Percentiles rank a stretch among this genome's conserved stretches.
phyloP scores from a whole-genome alignment of 1,139 yeast genomes.

The Taphrina confusa region DNA sequence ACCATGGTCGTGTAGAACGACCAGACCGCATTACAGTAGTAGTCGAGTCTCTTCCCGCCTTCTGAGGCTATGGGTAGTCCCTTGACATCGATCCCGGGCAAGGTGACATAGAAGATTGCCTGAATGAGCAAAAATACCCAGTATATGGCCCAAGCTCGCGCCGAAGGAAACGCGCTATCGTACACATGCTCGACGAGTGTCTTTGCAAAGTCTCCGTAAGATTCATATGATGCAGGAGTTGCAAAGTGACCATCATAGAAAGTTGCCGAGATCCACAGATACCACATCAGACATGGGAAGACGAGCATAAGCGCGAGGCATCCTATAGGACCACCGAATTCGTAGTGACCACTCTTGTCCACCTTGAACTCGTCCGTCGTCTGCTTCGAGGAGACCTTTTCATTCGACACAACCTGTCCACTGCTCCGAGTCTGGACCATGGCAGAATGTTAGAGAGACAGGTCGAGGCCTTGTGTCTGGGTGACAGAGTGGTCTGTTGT shows the following conservation, averaged over 20 bases:
- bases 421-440: slow-evolving; percentile 12
- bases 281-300: slow-evolving; percentile 91
- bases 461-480: too few relatives aligned
- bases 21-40: slow-evolving; percentile 89
- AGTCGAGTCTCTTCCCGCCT: slow-evolving; percentile 76
- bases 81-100: slow-evolving; percentile 93
- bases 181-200: slow-evolving; percentile 52
- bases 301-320: slow-evolving; percentile 90
- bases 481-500: neutral
- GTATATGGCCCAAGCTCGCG: slow-evolving; percentile 68
- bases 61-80: slow-evolving; percentile 89
- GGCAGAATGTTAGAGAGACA: neutral
- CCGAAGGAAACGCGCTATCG: slow-evolving; percentile 68
- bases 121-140: slow-evolving; percentile 70
- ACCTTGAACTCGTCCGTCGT: slow-evolving; percentile 3
- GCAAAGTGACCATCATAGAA: slow-evolving; percentile 76
- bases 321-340: slow-evolving; percentile 94
- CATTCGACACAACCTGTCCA: neutral
- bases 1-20: slow-evolving; percentile 71
- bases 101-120: slow-evolving; percentile 71
- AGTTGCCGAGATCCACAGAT: slow-evolving; percentile 89
- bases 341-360: slow-evolving; percentile 46
- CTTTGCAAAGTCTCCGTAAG: slow-evolving; percentile 59
- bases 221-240: slow-evolving; percentile 53
- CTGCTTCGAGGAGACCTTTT: neutral